A percentile compares a stretch with the other conserved stretches of the same genome.
Evolutionary conservation across 257 asterid species (phyloP).

Genomic region (Avicennia marina): DNA sequence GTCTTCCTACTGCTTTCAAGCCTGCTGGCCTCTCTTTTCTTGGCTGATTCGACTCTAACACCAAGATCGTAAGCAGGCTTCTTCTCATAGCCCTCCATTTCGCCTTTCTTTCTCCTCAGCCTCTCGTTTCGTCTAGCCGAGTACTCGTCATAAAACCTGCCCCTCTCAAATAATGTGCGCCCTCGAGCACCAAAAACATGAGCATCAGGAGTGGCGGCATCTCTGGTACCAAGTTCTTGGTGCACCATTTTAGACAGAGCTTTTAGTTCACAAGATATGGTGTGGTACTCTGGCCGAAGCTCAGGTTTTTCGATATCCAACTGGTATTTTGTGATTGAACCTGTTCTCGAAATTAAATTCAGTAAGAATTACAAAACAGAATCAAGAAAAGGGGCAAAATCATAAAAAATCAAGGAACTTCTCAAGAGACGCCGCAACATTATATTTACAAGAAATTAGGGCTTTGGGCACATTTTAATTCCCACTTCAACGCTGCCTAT

Average conservation of each 20-base stretch:
- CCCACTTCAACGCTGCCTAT: too few species aligned
- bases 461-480: too few species aligned
- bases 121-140: constrained; percentile 82
- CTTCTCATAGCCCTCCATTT: constrained; percentile 42
- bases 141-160: constrained; percentile 76
- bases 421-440: too few species aligned
- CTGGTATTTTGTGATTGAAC: constrained; percentile 53
- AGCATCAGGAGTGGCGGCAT: neutral
- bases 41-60: constrained; percentile 66
- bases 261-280: constrained; percentile 68
- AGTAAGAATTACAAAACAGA: neutral
- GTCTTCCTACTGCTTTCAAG: constrained; percentile 42
- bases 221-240: constrained; percentile 40
- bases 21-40: constrained; percentile 47
- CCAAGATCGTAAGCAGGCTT: constrained; percentile 59
- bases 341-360: constrained; percentile 20
- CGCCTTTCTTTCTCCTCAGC: constrained; percentile 78
- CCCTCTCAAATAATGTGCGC: constrained; percentile 75
- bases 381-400: neutral
- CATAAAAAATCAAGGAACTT: neutral
- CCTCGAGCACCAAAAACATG: constrained; percentile 11
- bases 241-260: constrained; percentile 71
- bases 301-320: constrained; percentile 34
- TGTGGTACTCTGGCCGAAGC: constrained; percentile 63
- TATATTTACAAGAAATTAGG: too few species aligned